Evolutionary conservation across 495 filamentous ascomycete genomes (phyloP), one percentile per base, ranked within the genome.

Genomic region (Aspergillus olivimuriae): DNA sequence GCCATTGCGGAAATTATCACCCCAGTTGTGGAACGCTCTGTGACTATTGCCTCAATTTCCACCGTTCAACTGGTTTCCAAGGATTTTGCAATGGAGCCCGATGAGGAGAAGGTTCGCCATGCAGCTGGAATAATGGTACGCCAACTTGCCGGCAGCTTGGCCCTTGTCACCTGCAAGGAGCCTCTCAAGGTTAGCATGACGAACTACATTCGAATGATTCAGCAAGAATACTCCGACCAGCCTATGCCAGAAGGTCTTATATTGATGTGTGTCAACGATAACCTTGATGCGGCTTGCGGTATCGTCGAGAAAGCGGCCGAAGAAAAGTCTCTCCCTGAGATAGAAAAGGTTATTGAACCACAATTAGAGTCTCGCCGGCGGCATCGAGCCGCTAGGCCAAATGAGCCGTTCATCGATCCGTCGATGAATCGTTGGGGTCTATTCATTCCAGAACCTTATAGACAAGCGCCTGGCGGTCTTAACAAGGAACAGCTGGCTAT

Each of bases 231-330:
- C 22, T 75, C 73, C 0, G 87, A 94, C 22, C 82, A 86, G 53
- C 81, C 81, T 19, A 84, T 86, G 47, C 86, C 89, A 2, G 94
- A 99, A 58, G 89, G 89, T 15, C 66, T 80, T 38, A 90, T 97
- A 43, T 74, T 95, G 46, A 94, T 97, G 85, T 96, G 94, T 60
- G 90, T 97, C 47, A 97, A 97, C 57, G 92, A 95, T 43, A 99
- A 99, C 61, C 73, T 97, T 21, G 92, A 99, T 50, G 76, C 85
- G 37, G 89, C 92, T 33, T 97, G 92, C 56, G 83, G 77, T 39
- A 83, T 94, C 46, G 89, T 99, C 20, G 92, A 97, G 61, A 86
- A 89, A 55, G 89, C 89, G 24, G 94, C 92, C 8, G 91, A 96
- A 59, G 85, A 92, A 51, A 88, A 89, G 41, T 89, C 91, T 10